These are phyloP conservation scores for Schizophyllum commune DNA, from an alignment of 1,284 basidiomycete genomes.

Conservation along the genomic window DNA sequence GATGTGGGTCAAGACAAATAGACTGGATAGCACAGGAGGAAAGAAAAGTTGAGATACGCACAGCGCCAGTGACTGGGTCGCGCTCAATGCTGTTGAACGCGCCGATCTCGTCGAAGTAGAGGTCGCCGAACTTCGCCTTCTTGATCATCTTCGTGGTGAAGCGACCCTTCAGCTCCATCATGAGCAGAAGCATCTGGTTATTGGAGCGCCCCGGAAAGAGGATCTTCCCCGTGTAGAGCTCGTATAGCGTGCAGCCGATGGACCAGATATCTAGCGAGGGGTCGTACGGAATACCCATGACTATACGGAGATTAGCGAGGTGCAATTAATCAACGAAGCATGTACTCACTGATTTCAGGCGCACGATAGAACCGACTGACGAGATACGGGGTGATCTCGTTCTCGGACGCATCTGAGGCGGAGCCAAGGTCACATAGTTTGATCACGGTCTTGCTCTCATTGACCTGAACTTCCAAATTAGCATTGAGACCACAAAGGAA, in stretches of 20 bases:
- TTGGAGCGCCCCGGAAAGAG: constrained; percentile 95
- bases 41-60: constrained; percentile 34
- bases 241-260: constrained; percentile 95
- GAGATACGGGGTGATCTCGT: constrained; percentile 97
- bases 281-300: constrained; percentile 93
- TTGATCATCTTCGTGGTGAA: constrained; percentile 94
- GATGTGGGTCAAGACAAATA: background rate
- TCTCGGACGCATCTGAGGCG: constrained; percentile 88
- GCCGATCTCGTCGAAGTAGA: constrained; percentile 92
- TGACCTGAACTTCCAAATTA: constrained; percentile 52
- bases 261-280: constrained; percentile 95
- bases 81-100: constrained; percentile 76
- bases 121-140: constrained; percentile 84
- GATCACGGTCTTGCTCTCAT: constrained; percentile 88
- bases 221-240: constrained; percentile 98
- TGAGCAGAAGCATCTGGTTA: constrained; percentile 95
- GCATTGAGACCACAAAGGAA: constrained; percentile 4
- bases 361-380: constrained; percentile 98
- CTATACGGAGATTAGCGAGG: constrained; percentile 31
- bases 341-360: constrained; percentile 89
- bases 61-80: constrained; percentile 76
- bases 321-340: constrained; percentile 1
- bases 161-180: constrained; percentile 95
- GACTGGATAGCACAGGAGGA: background rate
- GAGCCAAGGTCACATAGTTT: constrained; percentile 98